Conservation (phyloP, 1,139 yeast species). For the Blastobotrys persicus region DNA sequence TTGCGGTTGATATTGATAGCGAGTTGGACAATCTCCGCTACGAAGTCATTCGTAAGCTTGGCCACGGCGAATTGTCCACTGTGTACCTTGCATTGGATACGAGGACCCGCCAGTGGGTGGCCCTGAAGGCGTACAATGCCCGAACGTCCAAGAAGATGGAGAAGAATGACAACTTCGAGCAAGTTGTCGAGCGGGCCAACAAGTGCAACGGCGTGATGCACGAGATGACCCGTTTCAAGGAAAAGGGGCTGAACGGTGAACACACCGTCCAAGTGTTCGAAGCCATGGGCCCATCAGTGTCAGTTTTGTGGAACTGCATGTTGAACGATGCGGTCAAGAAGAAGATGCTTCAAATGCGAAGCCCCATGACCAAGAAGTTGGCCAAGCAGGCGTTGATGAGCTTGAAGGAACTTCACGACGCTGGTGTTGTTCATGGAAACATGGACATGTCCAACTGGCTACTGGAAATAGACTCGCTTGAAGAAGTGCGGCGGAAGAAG, state of each 20-base stretch:
- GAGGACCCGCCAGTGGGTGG: slow-evolving; percentile 13
- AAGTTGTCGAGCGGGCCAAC: slow-evolving; percentile 11
- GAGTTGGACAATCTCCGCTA: slow-evolving; percentile 15
- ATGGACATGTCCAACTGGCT: slow-evolving; percentile 15
- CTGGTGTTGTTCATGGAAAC: slow-evolving; percentile 18
- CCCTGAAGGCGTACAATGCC: slow-evolving; percentile 18
- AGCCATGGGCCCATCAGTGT: slow-evolving; percentile 18
- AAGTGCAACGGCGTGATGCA: slow-evolving; percentile 13
- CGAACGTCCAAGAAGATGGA: slow-evolving; percentile 18
- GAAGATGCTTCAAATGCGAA: slow-evolving; percentile 17
- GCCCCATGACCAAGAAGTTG: slow-evolving; percentile 16
- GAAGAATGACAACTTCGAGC: slow-evolving; percentile 17
- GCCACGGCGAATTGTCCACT: slow-evolving; percentile 18
- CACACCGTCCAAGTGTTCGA: slow-evolving; percentile 18
- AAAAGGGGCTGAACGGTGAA: slow-evolving; percentile 19
- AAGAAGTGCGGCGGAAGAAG: slow-evolving; percentile 9
- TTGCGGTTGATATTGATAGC: slow-evolving; percentile 18
- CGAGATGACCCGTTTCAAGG: slow-evolving; percentile 16
- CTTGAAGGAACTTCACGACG: slow-evolving; percentile 14
- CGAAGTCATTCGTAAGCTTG: slow-evolving; percentile 19
- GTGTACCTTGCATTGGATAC: slow-evolving; percentile 18
- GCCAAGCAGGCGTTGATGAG: slow-evolving; percentile 15
- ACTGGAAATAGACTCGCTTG: slow-evolving; percentile 15
- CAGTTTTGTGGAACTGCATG: slow-evolving; percentile 18
- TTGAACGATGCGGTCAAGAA: slow-evolving; percentile 16